Base-by-base conservation (phyloP, 2,329 filamentous ascomycete genomes). In the Colletotrichum liriopes region DNA sequence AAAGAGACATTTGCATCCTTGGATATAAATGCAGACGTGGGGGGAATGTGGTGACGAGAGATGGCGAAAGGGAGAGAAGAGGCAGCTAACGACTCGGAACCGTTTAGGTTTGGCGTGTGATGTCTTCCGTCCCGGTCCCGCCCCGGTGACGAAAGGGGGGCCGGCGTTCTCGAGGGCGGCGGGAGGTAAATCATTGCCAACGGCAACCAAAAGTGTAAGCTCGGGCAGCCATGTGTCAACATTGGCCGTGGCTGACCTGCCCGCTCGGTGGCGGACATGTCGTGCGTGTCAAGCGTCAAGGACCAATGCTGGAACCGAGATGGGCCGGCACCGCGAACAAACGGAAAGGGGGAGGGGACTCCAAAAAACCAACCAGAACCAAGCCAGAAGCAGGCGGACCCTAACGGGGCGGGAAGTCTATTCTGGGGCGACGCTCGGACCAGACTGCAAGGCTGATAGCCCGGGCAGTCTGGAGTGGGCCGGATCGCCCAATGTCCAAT, bases 351-450 rank as follows among this genome's bases (percentile, higher is more conserved):
- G 41, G 26, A 39, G 20, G 49, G 58, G 37, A 20, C 35, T 32
- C 52, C n/a, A 16, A n/a, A 39, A 56, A 56, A 26, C n/a, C 54
- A 58, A 58, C 26, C 55, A 23, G 37, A 18, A 43, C 43, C 26
- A 54, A 23, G 49, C 35, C 64, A 43, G 49, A 62, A 68, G 26
- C 29, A 63, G 64, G 41, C 45, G 61, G 65, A 51, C 65, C 65
- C 69, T 71, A 59, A 64, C 29, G 59, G 60, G 55, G 66, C 70
- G 70, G 70, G 70, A 72, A 72, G 65, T 72, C 54, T 64, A 70
- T 63, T 68, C 69, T 68, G 43, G 59, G 65, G 39, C 32, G 56
- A 54, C 32, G 69, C 65, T 60, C 55, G 51, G 51, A 29, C 37
- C 59, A 52, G 11, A 14, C 37, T 72, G 70, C 70, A 72, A 72